Percentiles rank a stretch among this genome's conserved stretches.
phyloP scores from a whole-genome alignment of 2,329 filamentous ascomycete species.

The Fusarium fracticaudum region DNA sequence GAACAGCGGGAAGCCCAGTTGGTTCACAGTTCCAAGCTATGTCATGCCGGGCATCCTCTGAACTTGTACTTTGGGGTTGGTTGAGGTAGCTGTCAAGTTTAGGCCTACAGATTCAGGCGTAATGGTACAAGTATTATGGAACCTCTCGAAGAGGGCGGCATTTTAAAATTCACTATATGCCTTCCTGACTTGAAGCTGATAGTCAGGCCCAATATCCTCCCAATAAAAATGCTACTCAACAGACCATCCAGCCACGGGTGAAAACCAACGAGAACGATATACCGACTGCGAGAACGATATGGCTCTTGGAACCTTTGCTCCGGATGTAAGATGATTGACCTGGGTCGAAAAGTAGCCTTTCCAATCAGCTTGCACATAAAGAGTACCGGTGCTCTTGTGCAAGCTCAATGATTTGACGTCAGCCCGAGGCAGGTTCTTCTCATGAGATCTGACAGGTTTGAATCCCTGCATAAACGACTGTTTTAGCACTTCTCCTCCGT shows the following conservation, averaged over 20 bases:
- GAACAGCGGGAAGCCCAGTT: no score
- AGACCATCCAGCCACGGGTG: background rate
- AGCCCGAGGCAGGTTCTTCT: background rate
- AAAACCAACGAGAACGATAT: background rate
- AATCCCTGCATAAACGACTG: background rate
- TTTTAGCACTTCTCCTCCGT: background rate
- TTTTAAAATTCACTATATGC: background rate
- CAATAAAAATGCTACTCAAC: background rate
- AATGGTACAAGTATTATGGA: no score
- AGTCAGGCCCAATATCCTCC: background rate
- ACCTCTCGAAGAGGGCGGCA: no score
- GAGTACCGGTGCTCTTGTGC: background rate
- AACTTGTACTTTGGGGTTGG: no score
- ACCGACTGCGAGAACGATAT: background rate
- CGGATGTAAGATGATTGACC: background rate
- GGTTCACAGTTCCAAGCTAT: no score
- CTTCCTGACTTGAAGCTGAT: no score
- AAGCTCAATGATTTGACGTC: background rate
- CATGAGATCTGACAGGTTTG: background rate
- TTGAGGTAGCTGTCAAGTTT: no score
- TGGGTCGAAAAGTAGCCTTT: background rate
- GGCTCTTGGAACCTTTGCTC: fast-evolving
- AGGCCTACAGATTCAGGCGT: no score
- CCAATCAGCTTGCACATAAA: background rate
- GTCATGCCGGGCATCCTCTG: no score